Evolutionary conservation across 2,329 filamentous ascomycete genomes (phyloP).

Genomic region (Xylaria sp.): DNA sequence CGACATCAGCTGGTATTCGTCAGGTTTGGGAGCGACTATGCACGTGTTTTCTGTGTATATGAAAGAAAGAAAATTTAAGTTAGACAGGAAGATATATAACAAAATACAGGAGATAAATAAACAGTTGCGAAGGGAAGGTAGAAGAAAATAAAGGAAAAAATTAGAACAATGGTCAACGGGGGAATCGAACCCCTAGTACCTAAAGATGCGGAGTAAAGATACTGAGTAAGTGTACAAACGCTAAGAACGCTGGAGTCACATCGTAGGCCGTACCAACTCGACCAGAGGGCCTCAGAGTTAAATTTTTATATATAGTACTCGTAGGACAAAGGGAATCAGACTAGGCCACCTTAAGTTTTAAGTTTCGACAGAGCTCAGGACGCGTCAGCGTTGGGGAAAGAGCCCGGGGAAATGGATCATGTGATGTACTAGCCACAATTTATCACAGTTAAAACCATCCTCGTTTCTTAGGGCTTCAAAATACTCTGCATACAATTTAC

Average conservation of each 20-base stretch:
- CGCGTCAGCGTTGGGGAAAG: not conserved
- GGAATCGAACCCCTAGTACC: not conserved
- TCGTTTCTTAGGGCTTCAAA: not conserved
- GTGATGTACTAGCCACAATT: not conserved
- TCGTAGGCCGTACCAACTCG: not conserved
- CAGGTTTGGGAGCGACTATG: not conserved
- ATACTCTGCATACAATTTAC: too few species aligned
- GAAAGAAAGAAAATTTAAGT: not conserved
- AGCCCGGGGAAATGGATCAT: not conserved
- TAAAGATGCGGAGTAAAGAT: not conserved
- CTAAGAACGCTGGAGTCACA: not conserved
- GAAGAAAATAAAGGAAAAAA: not conserved
- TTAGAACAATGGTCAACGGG: not conserved
- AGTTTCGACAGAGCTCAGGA: not conserved
- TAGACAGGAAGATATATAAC: not conserved
- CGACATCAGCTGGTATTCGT: not conserved
- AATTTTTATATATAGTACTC: not conserved
- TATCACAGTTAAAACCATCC: too few species aligned
- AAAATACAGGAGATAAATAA: not conserved
- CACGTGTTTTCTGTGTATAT: not conserved
- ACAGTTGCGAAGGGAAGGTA: not conserved
- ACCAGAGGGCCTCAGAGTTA: not conserved
- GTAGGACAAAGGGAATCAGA: not conserved
- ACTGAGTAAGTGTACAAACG: not conserved
- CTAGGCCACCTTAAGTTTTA: too few species aligned